Percentiles rank a stretch among this genome's conserved stretches.
These are phyloP conservation scores for Odonthalia washingtoniensis DNA, from an alignment of 31 red algal species.

Conservation along the genomic window DNA sequence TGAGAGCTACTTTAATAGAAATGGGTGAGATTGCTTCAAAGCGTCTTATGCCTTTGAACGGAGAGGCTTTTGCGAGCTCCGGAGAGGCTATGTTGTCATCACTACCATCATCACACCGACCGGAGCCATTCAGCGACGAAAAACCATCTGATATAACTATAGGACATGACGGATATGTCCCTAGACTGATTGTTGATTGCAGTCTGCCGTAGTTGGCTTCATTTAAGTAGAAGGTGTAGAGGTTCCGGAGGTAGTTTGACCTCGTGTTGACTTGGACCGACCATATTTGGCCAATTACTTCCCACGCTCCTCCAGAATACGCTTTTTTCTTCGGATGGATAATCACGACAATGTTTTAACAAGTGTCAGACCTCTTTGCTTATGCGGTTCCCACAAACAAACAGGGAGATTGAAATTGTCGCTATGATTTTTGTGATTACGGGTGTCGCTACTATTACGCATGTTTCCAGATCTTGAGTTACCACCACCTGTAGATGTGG, in stretches of 20 bases:
- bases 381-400: neutral
- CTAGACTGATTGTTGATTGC: neutral
- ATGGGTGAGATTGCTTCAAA: neutral
- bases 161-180: too few relatives aligned
- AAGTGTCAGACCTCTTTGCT: slow-evolving; percentile 10
- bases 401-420: neutral
- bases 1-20: neutral
- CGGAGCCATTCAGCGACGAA: neutral
- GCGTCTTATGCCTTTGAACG: neutral
- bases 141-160: neutral
- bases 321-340: neutral
- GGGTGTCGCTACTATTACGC: too few relatives aligned
- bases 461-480: too few relatives aligned
- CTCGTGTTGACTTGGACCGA: neutral
- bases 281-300: neutral
- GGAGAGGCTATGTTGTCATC: neutral
- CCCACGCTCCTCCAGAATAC: neutral
- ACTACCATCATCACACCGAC: neutral
- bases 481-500: neutral
- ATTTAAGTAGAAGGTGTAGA: too few relatives aligned
- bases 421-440: neutral
- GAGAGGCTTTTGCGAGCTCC: neutral
- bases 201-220: too few relatives aligned
- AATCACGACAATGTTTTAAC: neutral
- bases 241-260: neutral